phyloP scores from a whole-genome alignment of 2,329 filamentous ascomycete genomes.

The Sporothrix euskadiensis region DNA sequence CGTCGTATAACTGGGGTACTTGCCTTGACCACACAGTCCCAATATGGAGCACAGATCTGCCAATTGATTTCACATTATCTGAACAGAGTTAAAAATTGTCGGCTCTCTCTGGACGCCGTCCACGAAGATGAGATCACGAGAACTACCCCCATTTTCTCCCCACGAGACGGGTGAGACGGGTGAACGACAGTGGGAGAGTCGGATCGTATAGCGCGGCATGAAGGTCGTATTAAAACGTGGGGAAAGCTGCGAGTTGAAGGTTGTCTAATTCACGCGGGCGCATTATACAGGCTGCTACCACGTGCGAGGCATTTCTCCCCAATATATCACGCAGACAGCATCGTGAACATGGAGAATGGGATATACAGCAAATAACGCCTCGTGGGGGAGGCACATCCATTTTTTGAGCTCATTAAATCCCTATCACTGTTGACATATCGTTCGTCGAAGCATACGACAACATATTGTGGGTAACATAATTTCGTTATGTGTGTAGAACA shows the following conservation, averaged over 20 bases:
- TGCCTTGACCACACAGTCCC: neutral
- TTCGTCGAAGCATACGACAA: neutral
- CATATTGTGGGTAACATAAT: neutral
- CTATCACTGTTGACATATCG: neutral
- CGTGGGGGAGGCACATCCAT: neutral
- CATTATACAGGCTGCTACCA: neutral
- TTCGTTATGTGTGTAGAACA: too few relatives aligned
- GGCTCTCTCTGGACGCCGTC: neutral
- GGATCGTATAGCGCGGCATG: neutral
- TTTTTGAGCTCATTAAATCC: neutral
- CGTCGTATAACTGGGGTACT: neutral
- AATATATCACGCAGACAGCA: neutral
- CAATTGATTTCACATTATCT: neutral
- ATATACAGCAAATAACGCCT: neutral
- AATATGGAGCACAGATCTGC: neutral
- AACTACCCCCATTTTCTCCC: neutral
- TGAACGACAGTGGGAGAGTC: neutral
- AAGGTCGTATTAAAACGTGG: constrained; percentile 2
- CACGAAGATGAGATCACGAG: neutral
- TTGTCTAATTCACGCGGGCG: neutral
- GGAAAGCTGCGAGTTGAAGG: neutral
- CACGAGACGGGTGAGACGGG: neutral
- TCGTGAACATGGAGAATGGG: neutral
- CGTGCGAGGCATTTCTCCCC: neutral
- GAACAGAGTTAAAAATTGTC: neutral